Evolutionary conservation across 2,329 filamentous ascomycete genomes (phyloP).

Genomic region (Arthroderma sp.): DNA sequence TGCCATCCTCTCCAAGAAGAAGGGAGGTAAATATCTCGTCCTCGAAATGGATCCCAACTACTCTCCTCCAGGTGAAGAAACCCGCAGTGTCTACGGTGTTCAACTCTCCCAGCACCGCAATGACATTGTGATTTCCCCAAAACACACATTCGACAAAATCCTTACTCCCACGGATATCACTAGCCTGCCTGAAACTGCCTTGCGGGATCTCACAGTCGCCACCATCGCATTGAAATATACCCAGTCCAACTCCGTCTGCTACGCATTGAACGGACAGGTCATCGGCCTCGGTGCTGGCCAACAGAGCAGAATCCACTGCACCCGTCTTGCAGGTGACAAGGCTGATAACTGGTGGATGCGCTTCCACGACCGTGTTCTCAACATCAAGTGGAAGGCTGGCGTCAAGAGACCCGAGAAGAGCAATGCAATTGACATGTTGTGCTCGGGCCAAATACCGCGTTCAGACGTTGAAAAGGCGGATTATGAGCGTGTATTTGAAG

Average conservation of each 20-base stretch:
- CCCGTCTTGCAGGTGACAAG: constrained; percentile 91
- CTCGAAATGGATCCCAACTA: constrained; percentile 88
- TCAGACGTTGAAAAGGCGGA: constrained; percentile 69
- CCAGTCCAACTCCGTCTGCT: constrained; percentile 98
- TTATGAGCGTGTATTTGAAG: constrained; percentile 82
- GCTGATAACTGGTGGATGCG: constrained; percentile 99
- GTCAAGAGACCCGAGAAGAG: constrained; percentile 94
- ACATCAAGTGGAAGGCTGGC: constrained; percentile 93
- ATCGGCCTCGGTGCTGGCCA: constrained; percentile 91
- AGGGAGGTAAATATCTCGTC: constrained; percentile 91
- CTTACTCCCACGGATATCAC: constrained; percentile 71
- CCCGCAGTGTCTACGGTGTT: constrained; percentile 79
- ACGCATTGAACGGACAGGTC: constrained; percentile 84
- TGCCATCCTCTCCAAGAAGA: constrained; percentile 92
- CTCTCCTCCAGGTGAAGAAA: constrained; percentile 60
- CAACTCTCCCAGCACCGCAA: constrained; percentile 85
- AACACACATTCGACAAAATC: constrained; percentile 67
- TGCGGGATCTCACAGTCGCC: constrained; percentile 82
- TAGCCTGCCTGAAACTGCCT: constrained; percentile 62
- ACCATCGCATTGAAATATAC: constrained; percentile 98
- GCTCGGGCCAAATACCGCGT: constrained; percentile 77
- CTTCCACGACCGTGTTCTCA: constrained; percentile 80
- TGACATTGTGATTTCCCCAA: constrained; percentile 71
- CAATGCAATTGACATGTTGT: constrained; percentile 92
- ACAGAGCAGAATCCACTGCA: constrained; percentile 97